A percentile compares a stretch with the other conserved stretches of the same genome.
phyloP scores from a whole-genome alignment of 1,284 basidiomycete species.

The Rhizoctonia solani region DNA sequence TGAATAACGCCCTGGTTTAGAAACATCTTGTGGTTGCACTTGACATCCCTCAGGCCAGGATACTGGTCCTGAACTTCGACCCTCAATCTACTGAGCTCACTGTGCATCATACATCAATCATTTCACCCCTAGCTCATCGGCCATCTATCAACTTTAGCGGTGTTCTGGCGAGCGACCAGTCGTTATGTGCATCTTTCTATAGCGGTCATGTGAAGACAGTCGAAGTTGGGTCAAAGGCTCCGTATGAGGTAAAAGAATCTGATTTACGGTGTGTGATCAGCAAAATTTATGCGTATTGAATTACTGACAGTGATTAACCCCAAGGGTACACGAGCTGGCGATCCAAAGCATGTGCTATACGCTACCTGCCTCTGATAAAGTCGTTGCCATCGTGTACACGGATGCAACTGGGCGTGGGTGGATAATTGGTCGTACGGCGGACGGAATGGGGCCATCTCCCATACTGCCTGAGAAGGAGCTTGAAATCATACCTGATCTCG shows the following conservation, averaged over 20 bases:
- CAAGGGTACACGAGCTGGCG: slow-evolving; percentile 74
- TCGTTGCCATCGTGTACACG: slow-evolving; percentile 68
- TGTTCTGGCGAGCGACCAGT: slow-evolving; percentile 6
- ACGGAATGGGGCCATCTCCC: slow-evolving; percentile 52
- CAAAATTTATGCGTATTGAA: background rate
- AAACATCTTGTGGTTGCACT: slow-evolving; percentile 14
- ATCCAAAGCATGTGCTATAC: slow-evolving; percentile 69
- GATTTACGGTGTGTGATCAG: slow-evolving; percentile 12
- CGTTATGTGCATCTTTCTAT: slow-evolving; percentile 15
- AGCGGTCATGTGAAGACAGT: slow-evolving; percentile 22
- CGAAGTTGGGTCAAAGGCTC: background rate
- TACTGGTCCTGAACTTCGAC: slow-evolving; percentile 1
- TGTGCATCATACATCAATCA: slow-evolving; percentile 12
- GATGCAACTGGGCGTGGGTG: slow-evolving; percentile 66
- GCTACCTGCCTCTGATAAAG: slow-evolving; percentile 50
- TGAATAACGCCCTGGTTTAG: background rate
- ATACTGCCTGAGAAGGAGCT: slow-evolving; percentile 28
- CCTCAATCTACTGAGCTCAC: background rate
- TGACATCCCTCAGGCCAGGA: slow-evolving; percentile 13
- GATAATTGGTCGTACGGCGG: slow-evolving; percentile 62
- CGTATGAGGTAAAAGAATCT: slow-evolving; percentile 19
- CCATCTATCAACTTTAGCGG: slow-evolving; percentile 10
- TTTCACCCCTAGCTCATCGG: slow-evolving; percentile 14
- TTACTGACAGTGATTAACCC: no score
- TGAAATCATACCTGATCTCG: slow-evolving; percentile 50